Percentiles rank a stretch among this genome's conserved stretches.
Evolutionary conservation across 2,329 filamentous ascomycete species (phyloP).

Genomic region (Leptographium wingfieldii): DNA sequence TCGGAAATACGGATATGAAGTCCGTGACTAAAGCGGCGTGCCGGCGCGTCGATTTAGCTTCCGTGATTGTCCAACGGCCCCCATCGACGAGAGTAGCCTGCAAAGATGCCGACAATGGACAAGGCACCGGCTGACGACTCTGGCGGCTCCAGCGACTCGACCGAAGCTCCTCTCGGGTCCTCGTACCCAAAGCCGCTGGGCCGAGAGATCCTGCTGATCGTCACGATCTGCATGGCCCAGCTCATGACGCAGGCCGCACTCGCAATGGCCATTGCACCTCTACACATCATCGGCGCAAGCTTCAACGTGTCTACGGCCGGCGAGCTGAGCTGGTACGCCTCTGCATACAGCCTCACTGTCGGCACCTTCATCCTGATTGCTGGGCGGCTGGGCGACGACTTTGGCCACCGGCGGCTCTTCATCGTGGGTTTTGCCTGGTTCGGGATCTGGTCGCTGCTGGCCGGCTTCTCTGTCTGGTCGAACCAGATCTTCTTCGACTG

Average conservation of each 20-base stretch:
- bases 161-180: background rate
- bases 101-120: background rate
- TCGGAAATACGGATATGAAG: too few species aligned
- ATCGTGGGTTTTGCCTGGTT: constrained; percentile 50
- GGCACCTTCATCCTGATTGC: constrained; percentile 44
- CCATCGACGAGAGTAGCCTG: background rate
- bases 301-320: constrained; percentile 24
- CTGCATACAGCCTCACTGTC: constrained; percentile 20
- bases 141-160: background rate
- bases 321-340: constrained; percentile 43
- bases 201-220: constrained; percentile 1
- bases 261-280: constrained; percentile 3
- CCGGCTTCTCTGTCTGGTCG: constrained; percentile 32
- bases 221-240: constrained; percentile 7
- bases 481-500: constrained; percentile 37
- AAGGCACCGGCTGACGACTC: background rate
- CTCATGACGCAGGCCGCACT: constrained; percentile 7
- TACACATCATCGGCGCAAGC: constrained; percentile 3
- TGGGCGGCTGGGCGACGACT: constrained; percentile 48
- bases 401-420: constrained; percentile 47
- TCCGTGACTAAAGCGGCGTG: too few species aligned
- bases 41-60: too few species aligned
- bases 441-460: constrained; percentile 52
- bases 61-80: too few species aligned
- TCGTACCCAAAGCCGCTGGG: background rate